Conservation (phyloP, 2,329 filamentous ascomycete species). For the Knufia fluminis region DNA sequence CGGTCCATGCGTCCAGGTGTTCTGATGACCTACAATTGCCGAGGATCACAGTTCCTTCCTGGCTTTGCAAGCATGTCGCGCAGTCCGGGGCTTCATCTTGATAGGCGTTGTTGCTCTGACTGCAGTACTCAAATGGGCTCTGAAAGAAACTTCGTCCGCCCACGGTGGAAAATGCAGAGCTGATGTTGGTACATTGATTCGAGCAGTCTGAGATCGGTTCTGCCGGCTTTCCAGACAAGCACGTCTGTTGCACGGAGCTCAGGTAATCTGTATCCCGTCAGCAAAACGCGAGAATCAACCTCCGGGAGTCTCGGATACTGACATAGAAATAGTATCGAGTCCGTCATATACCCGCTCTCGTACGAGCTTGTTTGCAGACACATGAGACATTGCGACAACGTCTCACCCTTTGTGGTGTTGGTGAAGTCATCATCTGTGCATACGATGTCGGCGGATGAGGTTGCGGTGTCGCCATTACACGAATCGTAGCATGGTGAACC, state of each 20-base stretch:
- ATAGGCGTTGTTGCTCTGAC: background rate
- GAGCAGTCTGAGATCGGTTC: constrained; percentile 6
- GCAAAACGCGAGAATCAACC: background rate
- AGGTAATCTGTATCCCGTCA: constrained; percentile 3
- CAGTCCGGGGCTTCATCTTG: background rate
- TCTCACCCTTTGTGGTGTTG: background rate
- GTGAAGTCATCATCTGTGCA: constrained; percentile 5
- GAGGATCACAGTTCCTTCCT: constrained; percentile 1
- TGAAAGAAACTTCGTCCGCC: constrained; percentile 4
- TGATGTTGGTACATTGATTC: background rate
- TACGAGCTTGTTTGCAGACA: constrained; percentile 6
- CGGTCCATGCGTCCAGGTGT: background rate
- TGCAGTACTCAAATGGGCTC: background rate
- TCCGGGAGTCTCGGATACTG: background rate
- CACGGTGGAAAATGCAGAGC: background rate
- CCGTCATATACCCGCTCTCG: constrained; percentile 5
- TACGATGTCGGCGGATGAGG: constrained; percentile 2
- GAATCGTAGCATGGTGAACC: constrained; percentile 8
- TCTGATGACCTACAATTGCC: constrained; percentile 4
- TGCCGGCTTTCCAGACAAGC: background rate
- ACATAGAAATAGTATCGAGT: constrained; percentile 9
- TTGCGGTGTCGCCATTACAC: constrained; percentile 1
- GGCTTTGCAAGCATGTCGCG: constrained; percentile 1
- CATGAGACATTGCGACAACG: background rate
- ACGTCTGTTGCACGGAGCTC: constrained; percentile 6